Evolutionary conservation across 768 basidiomycete genomes (phyloP), one percentile per base, ranked within the genome.

Genomic region (Holtermannia corniformis): DNA sequence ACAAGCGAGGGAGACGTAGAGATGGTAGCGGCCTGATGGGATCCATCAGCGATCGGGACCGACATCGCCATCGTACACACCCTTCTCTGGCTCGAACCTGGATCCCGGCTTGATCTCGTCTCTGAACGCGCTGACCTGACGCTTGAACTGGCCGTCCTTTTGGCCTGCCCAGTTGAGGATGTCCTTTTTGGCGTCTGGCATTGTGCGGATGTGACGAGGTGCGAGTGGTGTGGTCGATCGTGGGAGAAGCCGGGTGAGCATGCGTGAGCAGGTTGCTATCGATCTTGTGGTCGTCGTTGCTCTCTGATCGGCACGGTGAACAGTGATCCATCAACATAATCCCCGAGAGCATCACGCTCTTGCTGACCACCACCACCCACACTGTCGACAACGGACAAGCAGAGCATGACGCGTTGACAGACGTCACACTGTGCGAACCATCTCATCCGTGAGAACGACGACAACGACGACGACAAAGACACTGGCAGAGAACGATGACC

Each of bases 1-100:
- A 47, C 57, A 96, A 1, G 85, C 82, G 58, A 82, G 81, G 3
- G 85, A 86, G 53, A 95, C 86, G 63, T 87, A 93, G 60, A 93
- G 86, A 61, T 87, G 86, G 70, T 96, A 96, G 43, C 92, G 83
- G 55, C 82, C 89, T 89, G 60, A 22, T 45, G 23, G 11, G 19
- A 27, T n/a, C 4, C 13, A 47, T n/a, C 21, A 37, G 32, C 25
- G 21, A 50, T 51, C 47, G 45, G 41, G 16, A 4, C 5, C 45
- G 21, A 16, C 22, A 26, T 41, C 16, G 42, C 47, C 49, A 49
- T 22, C 44, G 21, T 10, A 40, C 13, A 11, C 45, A 85, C 88
- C 86, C 72, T 76, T 80, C 70, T 90, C 90, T 1, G 92, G 83
- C 43, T 80, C 74, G 60, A 84, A 87, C 57, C 78, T 66, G 21